Evolutionary conservation across 371 early-diverging fungal species (phyloP), one percentile per base, ranked within the genome.

Genomic region (Umbelopsis sp.): DNA sequence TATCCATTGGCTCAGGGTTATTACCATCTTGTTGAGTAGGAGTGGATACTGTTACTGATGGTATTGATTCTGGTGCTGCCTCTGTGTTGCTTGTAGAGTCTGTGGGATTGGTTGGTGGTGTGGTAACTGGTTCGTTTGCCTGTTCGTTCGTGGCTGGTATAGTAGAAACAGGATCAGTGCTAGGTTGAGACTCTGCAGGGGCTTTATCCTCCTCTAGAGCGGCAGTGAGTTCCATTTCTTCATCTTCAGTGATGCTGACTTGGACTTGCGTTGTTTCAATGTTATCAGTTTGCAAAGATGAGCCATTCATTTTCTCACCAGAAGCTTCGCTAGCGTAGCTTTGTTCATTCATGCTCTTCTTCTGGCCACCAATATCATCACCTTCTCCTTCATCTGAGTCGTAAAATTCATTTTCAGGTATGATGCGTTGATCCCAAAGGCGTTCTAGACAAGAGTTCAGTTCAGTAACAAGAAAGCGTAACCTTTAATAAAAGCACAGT

Each of bases 301-400:
- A 4, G 37, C 57, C 57, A n/a, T 57, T 57, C 57, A 57, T 57
- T 6, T 57, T 29, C 9, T 57, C 57, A 4, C 57, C 57, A 35
- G 35, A 12, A 35, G 29, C 57, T 6, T 67, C 72, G 0, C 70
- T 71, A 3, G 65, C 69, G 50, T 80, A 76, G 57, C 72, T 70
- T 67, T 77, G 74, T 63, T 80, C 67, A 65, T 80, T 70, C 35
- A 74, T 66, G 44, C 77, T 77, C 44, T 46, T 65, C 16, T 70
- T 51, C 50, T 72, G 74, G 5, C 64, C 65, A 12, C 64, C 65
- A 14, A 74, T 67, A 12, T 78, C 79, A 65, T 76, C 74, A 25
- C 75, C 75, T 63, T 84, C 84, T n/a, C 89, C 91, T 68, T 91
- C 91, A 65, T 91, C 90, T 12, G 87, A 87, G 67, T 92, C 92